Conservation (phyloP, 495 filamentous ascomycete species). For the Aspergillus sclerotioniger region DNA sequence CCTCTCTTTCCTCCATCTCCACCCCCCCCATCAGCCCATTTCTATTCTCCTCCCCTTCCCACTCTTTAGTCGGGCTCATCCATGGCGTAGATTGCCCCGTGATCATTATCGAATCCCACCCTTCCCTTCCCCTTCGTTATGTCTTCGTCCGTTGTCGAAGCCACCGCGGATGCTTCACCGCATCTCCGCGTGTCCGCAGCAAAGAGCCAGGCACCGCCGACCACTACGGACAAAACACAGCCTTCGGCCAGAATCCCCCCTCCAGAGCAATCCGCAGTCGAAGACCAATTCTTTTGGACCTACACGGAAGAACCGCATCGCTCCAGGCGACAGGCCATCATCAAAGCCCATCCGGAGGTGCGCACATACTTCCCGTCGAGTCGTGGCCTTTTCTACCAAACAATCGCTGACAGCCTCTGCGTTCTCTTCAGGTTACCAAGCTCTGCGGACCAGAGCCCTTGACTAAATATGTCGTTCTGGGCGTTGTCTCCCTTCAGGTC, state of each 20-base stretch:
- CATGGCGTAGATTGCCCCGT: conserved; percentile 21
- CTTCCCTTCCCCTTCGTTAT: conserved; percentile 20
- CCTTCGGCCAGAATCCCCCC: conserved; percentile 32
- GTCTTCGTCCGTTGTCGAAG: conserved; percentile 31
- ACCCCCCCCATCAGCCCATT: conserved; percentile 6
- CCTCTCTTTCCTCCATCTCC: conserved; percentile 18
- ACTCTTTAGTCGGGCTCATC: conserved; percentile 9
- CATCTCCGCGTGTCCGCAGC: conserved; percentile 40
- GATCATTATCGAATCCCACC: conserved; percentile 5
- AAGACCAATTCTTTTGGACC: conserved; percentile 80
- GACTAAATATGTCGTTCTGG: conserved; percentile 88
- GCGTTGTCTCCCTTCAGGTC: conserved; percentile 81
- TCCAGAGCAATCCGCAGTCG: conserved; percentile 34
- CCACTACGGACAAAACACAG: conserved; percentile 17
- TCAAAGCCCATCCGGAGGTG: conserved; percentile 98
- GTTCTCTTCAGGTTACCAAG: conserved; percentile 72
- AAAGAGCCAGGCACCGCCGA: conserved; percentile 22
- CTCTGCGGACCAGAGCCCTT: conserved; percentile 95
- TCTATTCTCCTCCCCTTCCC: conserved; percentile 12
- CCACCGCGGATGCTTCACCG: conserved; percentile 26
- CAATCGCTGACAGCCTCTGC: conserved; percentile 12
- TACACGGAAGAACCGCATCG: conserved; percentile 98
- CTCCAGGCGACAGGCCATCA: conserved; percentile 85
- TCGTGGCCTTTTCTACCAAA: neutral
- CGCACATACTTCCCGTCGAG: conserved; percentile 2